Evolutionary conservation across 257 asterid genomes (phyloP).

Genomic region (Eustoma russellianum): DNA sequence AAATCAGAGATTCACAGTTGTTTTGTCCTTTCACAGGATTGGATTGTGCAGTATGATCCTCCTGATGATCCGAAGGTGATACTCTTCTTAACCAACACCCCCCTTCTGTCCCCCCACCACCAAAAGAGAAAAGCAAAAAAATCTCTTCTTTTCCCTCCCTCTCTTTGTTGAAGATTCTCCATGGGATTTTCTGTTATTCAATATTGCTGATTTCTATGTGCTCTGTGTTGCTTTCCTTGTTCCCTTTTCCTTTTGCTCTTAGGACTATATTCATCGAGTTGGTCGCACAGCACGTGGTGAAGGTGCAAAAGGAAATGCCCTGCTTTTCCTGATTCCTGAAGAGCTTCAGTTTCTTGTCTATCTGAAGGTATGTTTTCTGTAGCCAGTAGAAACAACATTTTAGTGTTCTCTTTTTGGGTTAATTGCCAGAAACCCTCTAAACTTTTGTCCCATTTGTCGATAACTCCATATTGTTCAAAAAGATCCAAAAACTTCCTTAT

Average conservation of each 20-base stretch:
- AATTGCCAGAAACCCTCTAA: too few species aligned
- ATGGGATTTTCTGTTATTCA: not conserved
- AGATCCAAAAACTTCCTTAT: too few species aligned
- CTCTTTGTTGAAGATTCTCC: not conserved
- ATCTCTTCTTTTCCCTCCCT: not conserved
- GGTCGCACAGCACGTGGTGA: conserved; percentile 99
- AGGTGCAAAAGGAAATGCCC: conserved; percentile 91
- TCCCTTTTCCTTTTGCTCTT: conserved; percentile 18
- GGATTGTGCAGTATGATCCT: conserved; percentile 98
- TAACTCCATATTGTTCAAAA: too few species aligned
- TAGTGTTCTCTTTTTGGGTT: too few species aligned
- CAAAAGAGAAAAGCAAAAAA: too few species aligned
- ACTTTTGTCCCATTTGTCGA: too few species aligned
- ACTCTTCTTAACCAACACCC: not conserved
- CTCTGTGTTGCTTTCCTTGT: not conserved
- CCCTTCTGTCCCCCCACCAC: too few species aligned
- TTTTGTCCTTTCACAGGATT: conserved; percentile 49
- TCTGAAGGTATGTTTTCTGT: conserved; percentile 51
- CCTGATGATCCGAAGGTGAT: conserved; percentile 96
- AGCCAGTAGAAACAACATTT: not conserved
- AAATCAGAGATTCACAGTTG: not conserved
- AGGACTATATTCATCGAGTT: conserved; percentile 94
- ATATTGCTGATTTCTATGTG: not conserved
- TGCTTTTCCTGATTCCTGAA: conserved; percentile 90
- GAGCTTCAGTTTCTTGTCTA: conserved; percentile 70